A percentile compares a stretch with the other conserved stretches of the same genome.
These are phyloP conservation scores for Lodderomyces orthopsilosis DNA, from an alignment of 1,139 yeast species.

Conservation along the genomic window DNA sequence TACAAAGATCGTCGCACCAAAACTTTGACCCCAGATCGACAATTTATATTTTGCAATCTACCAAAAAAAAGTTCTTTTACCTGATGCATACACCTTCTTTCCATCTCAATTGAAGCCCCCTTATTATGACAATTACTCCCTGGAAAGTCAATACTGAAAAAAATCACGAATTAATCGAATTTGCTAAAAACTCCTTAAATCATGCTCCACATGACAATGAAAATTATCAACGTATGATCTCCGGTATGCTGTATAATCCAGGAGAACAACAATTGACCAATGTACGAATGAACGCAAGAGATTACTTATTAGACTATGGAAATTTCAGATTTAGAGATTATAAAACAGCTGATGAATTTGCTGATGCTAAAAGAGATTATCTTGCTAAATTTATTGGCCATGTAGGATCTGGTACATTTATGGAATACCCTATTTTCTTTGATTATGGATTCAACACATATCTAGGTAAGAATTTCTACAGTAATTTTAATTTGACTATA, in stretches of 20 bases:
- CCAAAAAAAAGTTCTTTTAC: too few relatives aligned
- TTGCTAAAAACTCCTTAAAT: slow-evolving; percentile 38
- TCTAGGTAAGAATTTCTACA: slow-evolving; percentile 50
- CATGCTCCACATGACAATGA: slow-evolving; percentile 37
- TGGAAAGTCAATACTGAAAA: slow-evolving; percentile 19
- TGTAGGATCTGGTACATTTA: slow-evolving; percentile 33
- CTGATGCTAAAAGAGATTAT: slow-evolving; percentile 35
- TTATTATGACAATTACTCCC: background rate
- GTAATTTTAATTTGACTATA: slow-evolving; percentile 55
- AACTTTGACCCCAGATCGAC: too few relatives aligned
- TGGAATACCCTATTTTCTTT: slow-evolving; percentile 54
- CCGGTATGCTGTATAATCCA: slow-evolving; percentile 17
- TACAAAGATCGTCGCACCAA: too few relatives aligned
- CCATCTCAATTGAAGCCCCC: too few relatives aligned
- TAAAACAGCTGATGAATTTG: slow-evolving; percentile 18
- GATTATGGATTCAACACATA: slow-evolving; percentile 58
- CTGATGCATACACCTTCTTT: too few relatives aligned
- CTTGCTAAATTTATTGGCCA: slow-evolving; percentile 45
- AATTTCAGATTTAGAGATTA: slow-evolving; percentile 39
- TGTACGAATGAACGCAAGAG: slow-evolving; percentile 13
- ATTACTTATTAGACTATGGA: slow-evolving; percentile 31
- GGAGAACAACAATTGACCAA: slow-evolving; percentile 11
- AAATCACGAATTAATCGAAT: slow-evolving; percentile 37
- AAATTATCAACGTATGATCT: slow-evolving; percentile 40
- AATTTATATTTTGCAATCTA: too few relatives aligned